These are phyloP conservation scores for Taphrina pruni DNA, from an alignment of 1,139 yeast species.

Conservation along the genomic window DNA sequence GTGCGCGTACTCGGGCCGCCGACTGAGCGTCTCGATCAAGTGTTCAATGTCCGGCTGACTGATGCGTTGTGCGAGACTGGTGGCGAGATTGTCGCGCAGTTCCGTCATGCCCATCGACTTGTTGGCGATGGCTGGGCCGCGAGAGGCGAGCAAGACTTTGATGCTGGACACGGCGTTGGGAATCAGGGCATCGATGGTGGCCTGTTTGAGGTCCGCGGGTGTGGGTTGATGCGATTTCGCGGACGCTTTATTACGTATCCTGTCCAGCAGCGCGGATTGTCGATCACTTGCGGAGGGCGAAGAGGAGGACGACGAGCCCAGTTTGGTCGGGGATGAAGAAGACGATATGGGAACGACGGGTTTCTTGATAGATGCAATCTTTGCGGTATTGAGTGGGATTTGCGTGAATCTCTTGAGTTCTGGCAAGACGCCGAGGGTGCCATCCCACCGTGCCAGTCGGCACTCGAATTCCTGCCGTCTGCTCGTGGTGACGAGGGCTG, in stretches of 20 bases:
- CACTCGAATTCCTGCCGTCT: constrained; percentile 22
- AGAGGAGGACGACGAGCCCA: constrained; percentile 13
- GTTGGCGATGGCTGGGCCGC: neutral
- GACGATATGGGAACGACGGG: neutral
- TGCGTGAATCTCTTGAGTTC: constrained; percentile 9
- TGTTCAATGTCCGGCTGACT: constrained; percentile 22
- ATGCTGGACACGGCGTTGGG: constrained; percentile 33
- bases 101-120: constrained; percentile 33
- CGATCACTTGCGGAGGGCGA: constrained; percentile 24
- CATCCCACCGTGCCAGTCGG: constrained; percentile 15
- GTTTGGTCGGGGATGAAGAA: neutral
- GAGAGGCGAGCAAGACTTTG: constrained; percentile 29
- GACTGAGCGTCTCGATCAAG: constrained; percentile 12
- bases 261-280: constrained; percentile 31
- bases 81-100: constrained; percentile 26
- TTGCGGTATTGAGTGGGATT: constrained; percentile 11
- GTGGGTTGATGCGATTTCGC: constrained; percentile 15
- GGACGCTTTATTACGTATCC: constrained; percentile 25
- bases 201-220: constrained; percentile 18
- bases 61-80: constrained; percentile 30
- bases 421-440: constrained; percentile 12
- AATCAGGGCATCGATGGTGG: constrained; percentile 30
- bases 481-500: neutral
- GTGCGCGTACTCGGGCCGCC: constrained; percentile 1
- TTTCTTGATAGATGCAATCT: constrained; percentile 1